Evolutionary conservation across 768 basidiomycete genomes (phyloP).

Genomic region (Suillus spraguei): DNA sequence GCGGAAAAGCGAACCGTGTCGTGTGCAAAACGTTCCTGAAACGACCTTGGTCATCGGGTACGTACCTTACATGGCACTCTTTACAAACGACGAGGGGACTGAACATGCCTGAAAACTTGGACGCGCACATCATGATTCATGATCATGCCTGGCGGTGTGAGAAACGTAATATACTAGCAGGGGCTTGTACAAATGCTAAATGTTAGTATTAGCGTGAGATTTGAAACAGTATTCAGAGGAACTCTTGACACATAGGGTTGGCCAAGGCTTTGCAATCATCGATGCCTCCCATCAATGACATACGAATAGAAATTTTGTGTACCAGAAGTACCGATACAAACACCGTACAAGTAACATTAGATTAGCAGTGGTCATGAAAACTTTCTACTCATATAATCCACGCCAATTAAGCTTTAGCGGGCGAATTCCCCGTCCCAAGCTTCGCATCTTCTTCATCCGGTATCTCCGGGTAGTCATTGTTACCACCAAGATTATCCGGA

Average conservation of each 20-base stretch:
- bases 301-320: neutral
- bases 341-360: too few relatives aligned
- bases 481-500: constrained; percentile 14
- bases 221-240: neutral
- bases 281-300: too few relatives aligned
- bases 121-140: neutral
- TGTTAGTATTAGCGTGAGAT: too few relatives aligned
- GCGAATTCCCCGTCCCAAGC: neutral
- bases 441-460: constrained; percentile 14
- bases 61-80: neutral
- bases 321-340: neutral
- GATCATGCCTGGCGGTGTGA: neutral
- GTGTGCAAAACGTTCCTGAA: neutral
- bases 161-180: neutral
- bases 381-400: neutral
- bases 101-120: neutral
- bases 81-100: neutral
- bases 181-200: neutral
- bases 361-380: too few relatives aligned
- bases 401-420: neutral
- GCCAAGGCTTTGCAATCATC: too few relatives aligned
- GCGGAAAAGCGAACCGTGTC: neutral
- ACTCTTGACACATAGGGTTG: neutral
- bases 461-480: constrained; percentile 18
- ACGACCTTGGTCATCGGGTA: neutral